Evolutionary conservation across 495 filamentous ascomycete species (phyloP), one percentile per base, ranked within the genome.

Genomic region (Xylaria castorea): DNA sequence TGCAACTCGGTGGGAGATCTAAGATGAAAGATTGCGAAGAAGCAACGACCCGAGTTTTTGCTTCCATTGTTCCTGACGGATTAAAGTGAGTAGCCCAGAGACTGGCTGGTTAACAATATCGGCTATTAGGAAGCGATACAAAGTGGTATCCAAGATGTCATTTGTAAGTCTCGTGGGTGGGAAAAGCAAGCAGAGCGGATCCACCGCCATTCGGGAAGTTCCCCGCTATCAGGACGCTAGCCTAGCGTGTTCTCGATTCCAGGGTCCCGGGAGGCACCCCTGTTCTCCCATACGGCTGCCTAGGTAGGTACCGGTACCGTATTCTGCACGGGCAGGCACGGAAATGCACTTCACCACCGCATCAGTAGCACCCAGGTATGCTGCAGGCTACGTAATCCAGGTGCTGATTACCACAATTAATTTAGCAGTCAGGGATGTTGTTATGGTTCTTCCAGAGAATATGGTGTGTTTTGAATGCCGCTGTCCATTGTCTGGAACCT

Each of bases 1-100:
- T 83, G 79, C 94, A 97, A 78, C 93, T 94, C 2, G 95, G 95
- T 14, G 93, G 94, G 3, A 87, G 82, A 50, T 88, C 85, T 14
- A 91, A 77, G 3, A 77, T 81, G 25, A 87, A 72, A n/a, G 84
- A 83, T 38, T 69, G 75, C 46, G 84, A 66, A 25, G 84, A 84
- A 30, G 68, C 58, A 36, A 84, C 70, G 3, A 32, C 58, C n/a
- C 68, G 68, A 27, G 42, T 66, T 42, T 73, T 36, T n/a, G 57
- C 32, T n/a, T 69, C 74, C 74, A 79, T 79, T 32, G 8, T 46
- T 32, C 5, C n/a, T 1, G 25, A n/a, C 0, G 57, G 57, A 12
- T 5, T 36, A 11, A 18, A 30, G 40, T 3, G 8, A 25, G 36
- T 7, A 25, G 60, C 12, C 34, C 20, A 5, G 50, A 38, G 34